These are phyloP conservation scores for Kwoniella dendrophila DNA, from an alignment of 768 basidiomycete species.

Conservation along the genomic window DNA sequence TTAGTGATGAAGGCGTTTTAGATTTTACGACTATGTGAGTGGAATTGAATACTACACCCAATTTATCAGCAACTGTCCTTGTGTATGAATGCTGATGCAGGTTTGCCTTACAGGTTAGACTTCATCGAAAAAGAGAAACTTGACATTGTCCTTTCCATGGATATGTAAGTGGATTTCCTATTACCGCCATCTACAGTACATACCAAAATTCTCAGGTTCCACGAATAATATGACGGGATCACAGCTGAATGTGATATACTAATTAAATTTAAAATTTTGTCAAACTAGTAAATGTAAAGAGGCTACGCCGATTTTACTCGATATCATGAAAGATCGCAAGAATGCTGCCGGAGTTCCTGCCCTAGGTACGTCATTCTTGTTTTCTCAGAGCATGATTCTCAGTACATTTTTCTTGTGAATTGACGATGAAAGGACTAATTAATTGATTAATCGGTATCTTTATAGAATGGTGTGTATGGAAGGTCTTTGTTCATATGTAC, in stretches of 20 bases:
- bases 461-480: slow-evolving; percentile 23
- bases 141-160: slow-evolving; percentile 17
- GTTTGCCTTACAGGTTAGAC: slow-evolving; percentile 4
- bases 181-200: neutral
- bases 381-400: too few species aligned
- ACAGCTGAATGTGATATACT: neutral
- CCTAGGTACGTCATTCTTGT: slow-evolving; percentile 5
- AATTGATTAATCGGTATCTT: neutral
- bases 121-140: slow-evolving; percentile 12
- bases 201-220: too few species aligned
- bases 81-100: neutral
- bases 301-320: slow-evolving; percentile 4
- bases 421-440: neutral
- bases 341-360: slow-evolving; percentile 17
- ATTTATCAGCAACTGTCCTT: neutral
- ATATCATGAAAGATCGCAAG: slow-evolving; percentile 14
- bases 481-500: slow-evolving; percentile 11
- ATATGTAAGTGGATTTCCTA: slow-evolving; percentile 9
- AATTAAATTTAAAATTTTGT: neutral
- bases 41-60: too few species aligned
- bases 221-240: neutral
- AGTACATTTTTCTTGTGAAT: neutral
- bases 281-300: slow-evolving; percentile 14
- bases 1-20: slow-evolving; percentile 12
- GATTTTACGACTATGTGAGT: slow-evolving; percentile 7